Base-by-base conservation (phyloP, 257 asterid genomes). In the Solanum appendiculatum region DNA sequence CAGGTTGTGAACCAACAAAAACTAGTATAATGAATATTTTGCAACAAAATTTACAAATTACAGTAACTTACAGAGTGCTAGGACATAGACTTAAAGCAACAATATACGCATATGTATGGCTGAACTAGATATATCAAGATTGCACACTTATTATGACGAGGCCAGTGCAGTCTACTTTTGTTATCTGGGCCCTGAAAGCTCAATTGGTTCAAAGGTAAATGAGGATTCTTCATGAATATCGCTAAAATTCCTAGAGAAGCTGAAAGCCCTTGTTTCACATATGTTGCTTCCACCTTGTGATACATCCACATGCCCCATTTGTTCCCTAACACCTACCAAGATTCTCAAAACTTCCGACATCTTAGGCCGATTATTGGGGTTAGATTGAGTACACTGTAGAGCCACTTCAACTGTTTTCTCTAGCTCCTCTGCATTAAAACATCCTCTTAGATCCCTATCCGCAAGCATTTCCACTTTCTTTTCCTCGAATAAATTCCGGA, bases 171-270 rank as follows among this genome's bases (percentile, higher is more conserved):
- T 44, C 56, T 36, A 34, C 84, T 29, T 86, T 36, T 31, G 83
- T 87, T 85, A 95, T 42, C 99, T 89, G 25, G 99, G 99, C 80
- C 99, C 98, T 20, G 99, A 96, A 77, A 96, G 99, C 88, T 96
- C 98, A 27, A 96, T 93, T 63, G 99, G 98, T 87, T 96, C 98
- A 39, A 95, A 89, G 21, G 92, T 90, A 70, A 94, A 94, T 1
- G 99, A 96, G 16, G 98, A 94, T 78, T 94, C 95, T 25, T 93
- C 98, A 15, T 87, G 92, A 1, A 88, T 91, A 6, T 94, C 95
- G 64, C 91, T 89, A 7, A 91, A 85, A 90, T 95, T 94, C 91
- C 94, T 88, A 13, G 93, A 90, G 92, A 95, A 93, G 86, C 98
- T 94, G 87, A 94, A 93, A 37, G 92, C 81, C 31, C 89, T 93